Base-by-base conservation (phyloP, 208 protist species). In the Trichomonas vaginalis region DNA sequence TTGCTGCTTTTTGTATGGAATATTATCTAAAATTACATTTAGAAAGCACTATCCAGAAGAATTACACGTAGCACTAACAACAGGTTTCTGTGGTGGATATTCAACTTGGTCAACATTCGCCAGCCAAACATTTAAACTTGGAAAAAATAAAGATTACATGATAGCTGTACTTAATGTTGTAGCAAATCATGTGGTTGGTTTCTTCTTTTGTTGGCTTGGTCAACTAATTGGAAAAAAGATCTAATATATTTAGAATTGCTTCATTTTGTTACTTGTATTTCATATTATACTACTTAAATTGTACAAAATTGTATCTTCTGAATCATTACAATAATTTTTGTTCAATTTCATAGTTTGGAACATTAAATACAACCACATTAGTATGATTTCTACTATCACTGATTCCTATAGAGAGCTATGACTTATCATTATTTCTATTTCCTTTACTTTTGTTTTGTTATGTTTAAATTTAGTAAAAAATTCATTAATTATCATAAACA, bases 101-200 rank as follows among this genome's bases (percentile, higher is more conserved):
- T 45, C 82, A n/a, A 88, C 82, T 88, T 88, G 82, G 82, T 88
- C 82, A 88, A 88, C 82, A 47, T n/a, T 88, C 14, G 82, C 82
- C 9, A 88, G 35, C 15, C 82, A 88, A 47, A 88, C 82, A 23
- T 46, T 88, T 27, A 88, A 88, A 32, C 82, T 88, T 45, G 40
- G 39, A 10, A 23, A 23, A 47, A 47, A 88, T 23, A 88, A 47
- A 88, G 82, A 88, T 27, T 88, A 47, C 39, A n/a, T 88, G 1
- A 88, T 88, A n/a, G 82, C 40, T 48, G 40, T 88, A 47, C 3
- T 47, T 0, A 88, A 88, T 27, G 32, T 88, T n/a, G 40, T 88
- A n/a, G 40, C 40, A 32, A 88, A 88, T 47, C 82, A 88, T 88
- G 47, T 88, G 8, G 32, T 88, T 88, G 82, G 82, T 45, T 42